A percentile compares a stretch with the other conserved stretches of the same genome.
Evolutionary conservation across 257 asterid genomes (phyloP).

Genomic region (Handroanthus guayacan): DNA sequence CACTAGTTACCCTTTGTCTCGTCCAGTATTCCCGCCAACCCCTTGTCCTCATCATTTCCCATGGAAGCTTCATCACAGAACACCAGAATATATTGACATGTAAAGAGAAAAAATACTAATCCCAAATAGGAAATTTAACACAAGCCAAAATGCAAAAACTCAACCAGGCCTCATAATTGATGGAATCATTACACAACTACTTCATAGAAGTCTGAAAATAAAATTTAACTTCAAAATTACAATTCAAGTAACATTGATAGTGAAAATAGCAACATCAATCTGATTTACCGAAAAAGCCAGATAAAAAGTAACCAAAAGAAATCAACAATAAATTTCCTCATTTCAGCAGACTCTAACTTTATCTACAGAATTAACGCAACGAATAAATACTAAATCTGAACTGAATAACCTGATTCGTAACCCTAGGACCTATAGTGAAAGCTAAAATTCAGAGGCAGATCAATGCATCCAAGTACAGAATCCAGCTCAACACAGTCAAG

Average conservation of each 20-base stretch:
- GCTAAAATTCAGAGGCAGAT: constrained; percentile 45
- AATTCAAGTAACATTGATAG: constrained; percentile 2
- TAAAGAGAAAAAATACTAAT: constrained; percentile 6
- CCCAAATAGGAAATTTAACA: background rate
- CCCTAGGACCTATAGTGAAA: constrained; percentile 46
- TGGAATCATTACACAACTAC: constrained; percentile 24
- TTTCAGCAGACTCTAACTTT: constrained; percentile 21
- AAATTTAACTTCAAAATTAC: constrained; percentile 22
- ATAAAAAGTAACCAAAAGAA: background rate
- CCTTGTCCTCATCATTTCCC: constrained; percentile 84
- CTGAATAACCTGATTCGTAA: constrained; percentile 54
- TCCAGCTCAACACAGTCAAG: constrained; percentile 31
- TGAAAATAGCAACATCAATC: background rate
- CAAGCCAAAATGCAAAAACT: background rate
- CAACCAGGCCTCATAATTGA: constrained; percentile 9
- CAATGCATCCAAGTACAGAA: constrained; percentile 44
- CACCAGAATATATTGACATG: constrained; percentile 22
- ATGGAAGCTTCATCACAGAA: constrained; percentile 45
- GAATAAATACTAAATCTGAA: constrained; percentile 30
- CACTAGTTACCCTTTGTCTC: constrained; percentile 73
- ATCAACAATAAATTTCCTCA: constrained; percentile 12
- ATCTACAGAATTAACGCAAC: constrained; percentile 21
- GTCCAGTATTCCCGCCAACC: constrained; percentile 64
- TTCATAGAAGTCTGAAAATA: constrained; percentile 4
- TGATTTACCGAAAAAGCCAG: constrained; percentile 6